Conservation (phyloP, 768 basidiomycete genomes). For the Auriscalpium microsporum region DNA sequence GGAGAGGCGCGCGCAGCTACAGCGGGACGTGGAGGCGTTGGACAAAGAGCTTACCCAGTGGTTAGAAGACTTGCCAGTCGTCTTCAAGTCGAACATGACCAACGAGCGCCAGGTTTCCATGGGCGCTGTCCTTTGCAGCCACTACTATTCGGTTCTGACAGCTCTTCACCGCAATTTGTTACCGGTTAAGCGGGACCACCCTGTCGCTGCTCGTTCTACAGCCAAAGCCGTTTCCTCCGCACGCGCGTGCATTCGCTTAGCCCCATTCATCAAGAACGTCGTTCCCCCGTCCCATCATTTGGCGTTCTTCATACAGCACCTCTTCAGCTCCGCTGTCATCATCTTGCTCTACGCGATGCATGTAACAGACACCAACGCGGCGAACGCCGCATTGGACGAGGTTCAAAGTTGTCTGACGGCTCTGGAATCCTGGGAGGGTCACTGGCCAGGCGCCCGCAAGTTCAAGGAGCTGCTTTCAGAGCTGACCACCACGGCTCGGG, state of each 20-base stretch:
- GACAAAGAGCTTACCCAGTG: constrained; percentile 74
- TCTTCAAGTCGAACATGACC: constrained; percentile 65
- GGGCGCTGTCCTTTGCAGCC: constrained; percentile 79
- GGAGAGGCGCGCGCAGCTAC: constrained; percentile 68
- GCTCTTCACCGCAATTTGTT: constrained; percentile 85
- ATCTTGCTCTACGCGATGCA: constrained; percentile 84
- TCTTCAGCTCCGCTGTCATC: constrained; percentile 85
- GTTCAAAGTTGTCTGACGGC: constrained; percentile 63
- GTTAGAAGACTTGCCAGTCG: constrained; percentile 69
- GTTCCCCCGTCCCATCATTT: constrained; percentile 83
- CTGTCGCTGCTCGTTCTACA: constrained; percentile 61
- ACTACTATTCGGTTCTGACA: constrained; percentile 82
- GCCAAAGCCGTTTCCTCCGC: constrained; percentile 78
- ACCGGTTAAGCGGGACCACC: constrained; percentile 67
- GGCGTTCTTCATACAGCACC: constrained; percentile 82
- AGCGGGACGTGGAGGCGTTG: constrained; percentile 66
- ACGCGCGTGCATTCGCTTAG: constrained; percentile 76
- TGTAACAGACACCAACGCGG: constrained; percentile 53
- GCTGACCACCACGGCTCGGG: constrained; percentile 57
- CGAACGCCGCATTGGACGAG: constrained; percentile 74
- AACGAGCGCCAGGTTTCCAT: constrained; percentile 79
- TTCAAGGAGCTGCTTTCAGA: constrained; percentile 76
- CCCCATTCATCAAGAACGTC: constrained; percentile 75
- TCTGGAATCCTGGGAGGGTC: constrained; percentile 73
- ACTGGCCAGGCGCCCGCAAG: constrained; percentile 83